Conservation (phyloP, 805 yeast species). For the Lipomyces yamanashiensis region DNA sequence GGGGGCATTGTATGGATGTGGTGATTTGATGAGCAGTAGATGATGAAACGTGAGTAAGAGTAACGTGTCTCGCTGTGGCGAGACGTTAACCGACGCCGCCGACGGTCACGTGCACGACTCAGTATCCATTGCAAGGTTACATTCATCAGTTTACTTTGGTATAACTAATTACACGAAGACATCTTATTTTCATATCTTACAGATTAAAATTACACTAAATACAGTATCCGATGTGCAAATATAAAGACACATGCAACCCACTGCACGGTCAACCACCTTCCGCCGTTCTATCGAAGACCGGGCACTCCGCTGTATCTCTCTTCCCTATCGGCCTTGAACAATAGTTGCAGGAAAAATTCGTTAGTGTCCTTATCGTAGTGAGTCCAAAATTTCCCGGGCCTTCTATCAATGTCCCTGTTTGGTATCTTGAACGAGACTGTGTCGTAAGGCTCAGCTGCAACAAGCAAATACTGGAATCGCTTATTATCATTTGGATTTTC, state of each 20-base stretch:
- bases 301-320: conserved; percentile 30
- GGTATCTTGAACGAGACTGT: conserved; percentile 79
- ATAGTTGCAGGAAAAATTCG: conserved; percentile 71
- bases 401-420: conserved; percentile 54
- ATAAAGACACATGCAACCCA: too few species aligned
- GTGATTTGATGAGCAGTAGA: neutral
- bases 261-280: neutral
- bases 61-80: conserved; percentile 10
- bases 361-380: conserved; percentile 73
- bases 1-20: conserved; percentile 15
- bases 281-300: conserved; percentile 13
- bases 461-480: conserved; percentile 68
- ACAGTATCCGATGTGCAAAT: too few species aligned
- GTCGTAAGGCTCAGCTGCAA: conserved; percentile 91
- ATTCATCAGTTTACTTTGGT: too few species aligned
- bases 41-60: neutral
- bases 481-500: conserved; percentile 54
- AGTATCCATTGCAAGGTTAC: neutral
- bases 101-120: conserved; percentile 1
- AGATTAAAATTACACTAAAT: neutral
- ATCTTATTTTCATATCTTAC: too few species aligned
- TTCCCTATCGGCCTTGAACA: conserved; percentile 48
- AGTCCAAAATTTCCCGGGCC: conserved; percentile 58
- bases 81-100: neutral
- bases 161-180: too few species aligned